Evolutionary conservation across 352 stramenopile species (phyloP), one percentile per base, ranked within the genome.

Genomic region (Globisporangium rhizosaccharum): DNA sequence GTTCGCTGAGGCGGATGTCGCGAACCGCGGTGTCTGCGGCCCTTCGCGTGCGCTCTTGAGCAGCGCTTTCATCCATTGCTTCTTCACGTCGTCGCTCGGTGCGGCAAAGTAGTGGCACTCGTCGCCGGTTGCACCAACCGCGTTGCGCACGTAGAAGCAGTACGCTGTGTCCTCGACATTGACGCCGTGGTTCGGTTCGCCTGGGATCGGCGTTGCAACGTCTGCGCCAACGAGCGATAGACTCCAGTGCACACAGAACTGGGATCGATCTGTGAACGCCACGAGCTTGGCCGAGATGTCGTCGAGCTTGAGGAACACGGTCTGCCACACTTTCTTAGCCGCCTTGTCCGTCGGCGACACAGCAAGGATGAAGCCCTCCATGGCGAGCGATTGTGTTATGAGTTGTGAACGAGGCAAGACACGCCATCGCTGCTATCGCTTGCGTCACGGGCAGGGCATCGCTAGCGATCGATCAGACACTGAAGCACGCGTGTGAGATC

Each of bases 251-350:
- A 85, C 57, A 15, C 81, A 65, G 41, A 60, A 63, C 46, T 86
- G 78, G 9, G 72, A 75, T 33, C 67, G 63, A 42, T 87, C 74
- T 4, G 65, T 71, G 57, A 87, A 87, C 15, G 68, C 75, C 41
- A 88, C 65, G 20, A 90, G 58, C 44, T 82, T 73, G 23, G 72
- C 81, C 7, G 81, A 83, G 41, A 88, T 85, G 47, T 88, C 78
- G 57, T 87, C 78, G 8, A 82, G 64, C 59, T 82, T 87, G 58
- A 88, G 46, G 37, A 76, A 86, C 28, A 81, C 56, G 5, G 71
- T 73, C 25, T 72, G 64, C 80, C 80, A 90, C 15, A 63, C 46
- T 41, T 79, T 76, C 48, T 72, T 80, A n/a, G 58, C 41, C 5
- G 56, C 67, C 20, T 65, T 39, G 20, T 68, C 69, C 6, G 63